These are phyloP conservation scores for Nicotiana tomentosiformis DNA, from an alignment of 257 asterid species.

Conservation along the genomic window DNA sequence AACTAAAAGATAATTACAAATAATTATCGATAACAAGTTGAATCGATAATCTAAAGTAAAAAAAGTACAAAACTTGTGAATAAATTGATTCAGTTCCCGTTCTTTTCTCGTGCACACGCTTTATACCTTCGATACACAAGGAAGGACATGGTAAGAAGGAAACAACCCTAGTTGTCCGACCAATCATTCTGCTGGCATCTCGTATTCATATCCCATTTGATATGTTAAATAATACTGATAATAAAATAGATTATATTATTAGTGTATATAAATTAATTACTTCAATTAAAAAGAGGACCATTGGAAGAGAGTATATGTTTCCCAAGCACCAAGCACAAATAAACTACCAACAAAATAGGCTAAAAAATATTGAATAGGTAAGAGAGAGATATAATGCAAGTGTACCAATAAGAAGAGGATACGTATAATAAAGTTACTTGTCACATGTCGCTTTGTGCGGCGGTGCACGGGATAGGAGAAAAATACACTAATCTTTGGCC, in stretches of 20 bases:
- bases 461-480: conserved; percentile 6
- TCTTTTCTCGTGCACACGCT: no score
- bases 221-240: no score
- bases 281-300: no score
- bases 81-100: no score
- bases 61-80: background rate
- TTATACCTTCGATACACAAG: no score
- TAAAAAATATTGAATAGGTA: background rate
- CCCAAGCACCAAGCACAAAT: conserved; percentile 30
- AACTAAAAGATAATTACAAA: background rate
- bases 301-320: conserved; percentile 22
- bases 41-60: background rate
- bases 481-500: background rate
- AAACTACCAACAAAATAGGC: background rate
- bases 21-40: background rate
- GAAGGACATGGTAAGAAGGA: no score
- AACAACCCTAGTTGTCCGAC: no score
- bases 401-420: conserved; percentile 13
- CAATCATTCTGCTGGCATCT: no score
- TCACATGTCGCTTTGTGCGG: conserved; percentile 6
- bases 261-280: no score
- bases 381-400: background rate
- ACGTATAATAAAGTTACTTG: conserved; percentile 13
- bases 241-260: no score
- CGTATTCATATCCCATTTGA: no score